Percentiles rank a stretch among this genome's conserved stretches.
Conservation (phyloP, 768 basidiomycete genomes). For the Hygrocybe punicea region DNA sequence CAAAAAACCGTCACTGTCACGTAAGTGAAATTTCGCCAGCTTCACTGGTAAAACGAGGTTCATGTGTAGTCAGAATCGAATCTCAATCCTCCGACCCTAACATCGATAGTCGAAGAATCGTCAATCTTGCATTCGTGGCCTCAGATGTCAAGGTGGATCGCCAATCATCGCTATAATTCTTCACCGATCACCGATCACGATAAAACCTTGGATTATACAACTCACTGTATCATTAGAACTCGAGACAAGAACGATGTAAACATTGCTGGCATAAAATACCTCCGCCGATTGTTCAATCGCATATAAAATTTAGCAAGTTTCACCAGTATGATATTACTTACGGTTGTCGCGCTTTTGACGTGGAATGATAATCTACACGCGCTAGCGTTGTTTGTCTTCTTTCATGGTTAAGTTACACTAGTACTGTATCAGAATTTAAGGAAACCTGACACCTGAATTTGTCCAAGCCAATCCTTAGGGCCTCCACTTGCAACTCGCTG, state of each 20-base stretch:
- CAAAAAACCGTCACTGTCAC: conserved; percentile 51
- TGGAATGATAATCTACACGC: too few relatives aligned
- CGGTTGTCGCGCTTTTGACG: too few relatives aligned
- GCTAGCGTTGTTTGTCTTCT: too few relatives aligned
- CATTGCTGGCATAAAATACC: too few relatives aligned
- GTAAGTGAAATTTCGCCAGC: conserved; percentile 30
- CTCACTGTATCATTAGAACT: too few relatives aligned
- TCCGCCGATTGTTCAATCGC: too few relatives aligned
- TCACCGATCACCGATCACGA: not conserved
- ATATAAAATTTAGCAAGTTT: too few relatives aligned
- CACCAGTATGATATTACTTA: too few relatives aligned
- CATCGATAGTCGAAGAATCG: conserved; percentile 48
- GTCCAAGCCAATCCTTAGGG: not conserved
- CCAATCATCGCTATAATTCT: conserved; percentile 7
- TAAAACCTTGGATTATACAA: too few relatives aligned
- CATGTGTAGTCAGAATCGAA: conserved; percentile 35
- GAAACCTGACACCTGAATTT: not conserved
- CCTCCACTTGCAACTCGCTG: not conserved
- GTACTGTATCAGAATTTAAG: too few relatives aligned
- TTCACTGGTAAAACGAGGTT: not conserved
- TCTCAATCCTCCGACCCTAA: conserved; percentile 35
- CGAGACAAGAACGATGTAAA: too few relatives aligned
- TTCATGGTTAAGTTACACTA: too few relatives aligned
- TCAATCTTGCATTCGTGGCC: conserved; percentile 47
- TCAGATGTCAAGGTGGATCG: conserved; percentile 39